Percentiles rank a stretch among this genome's conserved stretches.
Conservation (phyloP, 2,329 filamentous ascomycete genomes). For the Pseudogymnoascus pannorum region DNA sequence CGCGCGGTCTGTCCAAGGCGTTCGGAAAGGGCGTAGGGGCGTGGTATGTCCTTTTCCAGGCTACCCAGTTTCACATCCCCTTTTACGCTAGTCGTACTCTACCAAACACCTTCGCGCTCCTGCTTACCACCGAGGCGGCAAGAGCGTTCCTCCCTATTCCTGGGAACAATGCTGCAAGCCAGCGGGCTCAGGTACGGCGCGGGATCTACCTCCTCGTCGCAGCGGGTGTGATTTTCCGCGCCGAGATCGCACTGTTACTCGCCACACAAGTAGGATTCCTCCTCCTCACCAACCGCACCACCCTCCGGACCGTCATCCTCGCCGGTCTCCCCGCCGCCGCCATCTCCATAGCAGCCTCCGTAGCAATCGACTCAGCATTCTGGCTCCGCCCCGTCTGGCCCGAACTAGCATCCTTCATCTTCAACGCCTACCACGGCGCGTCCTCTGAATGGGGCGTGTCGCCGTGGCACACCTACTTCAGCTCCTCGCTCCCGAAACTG, state of each 20-base stretch:
- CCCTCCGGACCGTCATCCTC: slow-evolving; percentile 51
- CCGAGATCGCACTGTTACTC: slow-evolving; percentile 79
- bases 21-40: slow-evolving; percentile 62
- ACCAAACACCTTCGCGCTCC: slow-evolving; percentile 95
- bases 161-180: slow-evolving; percentile 30
- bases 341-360: slow-evolving; percentile 61
- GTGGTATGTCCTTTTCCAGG: slow-evolving; percentile 76
- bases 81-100: slow-evolving; percentile 89
- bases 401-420: slow-evolving; percentile 81
- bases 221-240: slow-evolving; percentile 77
- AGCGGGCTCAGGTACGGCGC: slow-evolving; percentile 33
- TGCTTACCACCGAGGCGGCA: slow-evolving; percentile 62
- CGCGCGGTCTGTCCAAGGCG: slow-evolving; percentile 51
- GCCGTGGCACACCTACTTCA: slow-evolving; percentile 81
- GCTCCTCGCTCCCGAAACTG: slow-evolving; percentile 71
- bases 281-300: slow-evolving; percentile 47
- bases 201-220: slow-evolving; percentile 71
- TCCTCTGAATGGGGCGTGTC: slow-evolving; percentile 83
- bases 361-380: slow-evolving; percentile 83
- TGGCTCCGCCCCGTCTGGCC: slow-evolving; percentile 89
- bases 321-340: slow-evolving; percentile 58
- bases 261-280: slow-evolving; percentile 59
- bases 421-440: slow-evolving; percentile 79
- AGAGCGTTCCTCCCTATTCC: slow-evolving; percentile 35
- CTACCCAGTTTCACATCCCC: slow-evolving; percentile 82